These are phyloP conservation scores for Choiromyces venosus DNA, from an alignment of 495 filamentous ascomycete genomes.

Conservation along the genomic window DNA sequence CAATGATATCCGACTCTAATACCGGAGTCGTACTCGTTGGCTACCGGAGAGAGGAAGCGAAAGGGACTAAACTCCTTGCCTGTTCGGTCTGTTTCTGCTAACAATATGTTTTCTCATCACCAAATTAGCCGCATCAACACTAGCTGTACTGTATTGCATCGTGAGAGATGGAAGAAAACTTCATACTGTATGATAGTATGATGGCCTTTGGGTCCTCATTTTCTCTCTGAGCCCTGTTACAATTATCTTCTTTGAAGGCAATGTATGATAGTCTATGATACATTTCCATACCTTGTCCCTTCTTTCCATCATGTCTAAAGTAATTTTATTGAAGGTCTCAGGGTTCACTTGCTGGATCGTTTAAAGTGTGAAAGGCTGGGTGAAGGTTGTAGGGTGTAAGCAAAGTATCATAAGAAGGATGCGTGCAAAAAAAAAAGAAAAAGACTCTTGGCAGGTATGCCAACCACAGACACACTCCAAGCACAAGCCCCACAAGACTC, in stretches of 20 bases:
- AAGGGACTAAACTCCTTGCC: not conserved
- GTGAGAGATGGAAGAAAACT: not conserved
- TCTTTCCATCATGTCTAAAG: not conserved
- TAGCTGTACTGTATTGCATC: not conserved
- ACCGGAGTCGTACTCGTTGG: not conserved
- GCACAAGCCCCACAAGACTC: not conserved
- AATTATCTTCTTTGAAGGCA: not conserved
- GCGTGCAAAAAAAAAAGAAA: not conserved
- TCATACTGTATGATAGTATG: not conserved
- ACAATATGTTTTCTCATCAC: not conserved
- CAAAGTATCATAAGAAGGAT: not conserved
- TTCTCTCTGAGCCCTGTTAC: not conserved
- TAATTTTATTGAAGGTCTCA: no score
- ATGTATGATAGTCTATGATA: not conserved
- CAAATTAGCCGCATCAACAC: not conserved
- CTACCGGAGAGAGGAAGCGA: not conserved
- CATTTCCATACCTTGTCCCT: not conserved
- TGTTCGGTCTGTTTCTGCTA: not conserved
- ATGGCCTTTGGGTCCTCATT: not conserved
- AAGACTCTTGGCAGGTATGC: not conserved
- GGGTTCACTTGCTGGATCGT: not conserved
- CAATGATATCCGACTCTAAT: not conserved
- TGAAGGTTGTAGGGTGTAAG: no score
- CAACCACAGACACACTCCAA: not conserved
- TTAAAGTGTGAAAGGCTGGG: not conserved